A percentile compares a stretch with the other conserved stretches of the same genome.
Evolutionary conservation across 805 yeast species (phyloP).

Genomic region (Wickerhamomyces strasburgensis): DNA sequence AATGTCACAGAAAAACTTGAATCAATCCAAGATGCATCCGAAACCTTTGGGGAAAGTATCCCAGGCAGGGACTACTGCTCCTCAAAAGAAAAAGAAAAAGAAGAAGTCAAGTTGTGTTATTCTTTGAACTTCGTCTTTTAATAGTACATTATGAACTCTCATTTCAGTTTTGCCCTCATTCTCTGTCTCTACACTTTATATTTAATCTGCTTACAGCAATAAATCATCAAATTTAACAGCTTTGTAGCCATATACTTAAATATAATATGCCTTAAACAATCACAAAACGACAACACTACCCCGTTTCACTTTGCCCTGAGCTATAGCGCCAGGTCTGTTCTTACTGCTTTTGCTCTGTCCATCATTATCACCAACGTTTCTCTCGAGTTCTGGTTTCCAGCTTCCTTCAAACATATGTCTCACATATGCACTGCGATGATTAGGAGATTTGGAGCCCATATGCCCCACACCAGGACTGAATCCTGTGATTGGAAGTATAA

Average conservation of each 20-base stretch:
- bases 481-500: conserved; percentile 66
- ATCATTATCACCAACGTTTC: conserved; percentile 3
- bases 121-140: conserved; percentile 6
- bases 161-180: no score
- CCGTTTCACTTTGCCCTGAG: no score
- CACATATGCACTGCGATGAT: conserved; percentile 50
- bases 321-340: no score
- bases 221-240: no score
- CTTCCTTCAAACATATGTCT: conserved; percentile 61
- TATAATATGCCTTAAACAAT: no score
- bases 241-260: no score
- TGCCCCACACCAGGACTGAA: conserved; percentile 67
- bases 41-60: conserved; percentile 18
- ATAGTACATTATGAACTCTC: no score
- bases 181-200: no score
- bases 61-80: not conserved
- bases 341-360: conserved; percentile 4
- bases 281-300: no score
- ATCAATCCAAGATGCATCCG: conserved; percentile 4
- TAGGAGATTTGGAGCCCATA: conserved; percentile 49
- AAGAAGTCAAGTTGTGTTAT: conserved; percentile 25
- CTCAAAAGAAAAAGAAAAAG: conserved; percentile 21
- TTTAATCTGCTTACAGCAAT: no score
- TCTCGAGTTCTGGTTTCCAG: conserved; percentile 43
- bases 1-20: no score